A percentile compares a stretch with the other conserved stretches of the same genome.
phyloP scores from a whole-genome alignment of 441 rosid species.

The Hura crepitans region DNA sequence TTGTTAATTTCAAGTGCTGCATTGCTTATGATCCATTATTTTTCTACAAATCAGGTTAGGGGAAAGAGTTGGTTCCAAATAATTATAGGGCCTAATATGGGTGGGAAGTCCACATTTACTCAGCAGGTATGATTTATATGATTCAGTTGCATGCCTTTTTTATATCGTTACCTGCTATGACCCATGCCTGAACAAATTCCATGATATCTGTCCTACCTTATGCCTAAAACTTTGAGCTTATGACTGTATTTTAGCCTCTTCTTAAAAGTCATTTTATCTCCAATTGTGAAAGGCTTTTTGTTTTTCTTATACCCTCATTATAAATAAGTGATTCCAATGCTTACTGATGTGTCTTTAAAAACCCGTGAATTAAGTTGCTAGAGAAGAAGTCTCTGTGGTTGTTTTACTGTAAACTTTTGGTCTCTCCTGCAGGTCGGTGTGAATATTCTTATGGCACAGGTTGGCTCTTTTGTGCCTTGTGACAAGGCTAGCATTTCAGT shows the following conservation, averaged over 20 bases:
- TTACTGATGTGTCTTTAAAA: too few relatives aligned
- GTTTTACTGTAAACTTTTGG: constrained; percentile 12
- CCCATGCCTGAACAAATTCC: background rate
- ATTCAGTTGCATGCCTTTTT: constrained; percentile 15
- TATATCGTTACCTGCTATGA: too few relatives aligned
- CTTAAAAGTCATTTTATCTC: too few relatives aligned
- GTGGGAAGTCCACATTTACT: constrained; percentile 96
- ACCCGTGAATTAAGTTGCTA: too few relatives aligned
- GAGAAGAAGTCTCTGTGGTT: background rate
- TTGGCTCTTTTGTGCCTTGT: constrained; percentile 96
- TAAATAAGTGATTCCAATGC: constrained; percentile 3
- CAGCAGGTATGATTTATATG: constrained; percentile 60
- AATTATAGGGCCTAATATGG: constrained; percentile 99
- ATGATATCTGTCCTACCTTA: constrained; percentile 2
- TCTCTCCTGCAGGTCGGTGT: constrained; percentile 70
- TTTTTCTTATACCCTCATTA: too few relatives aligned
- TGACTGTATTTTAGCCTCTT: too few relatives aligned
- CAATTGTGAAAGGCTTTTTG: too few relatives aligned
- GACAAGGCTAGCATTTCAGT: constrained; percentile 83
- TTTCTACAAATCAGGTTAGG: constrained; percentile 60
- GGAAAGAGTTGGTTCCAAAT: constrained; percentile 97
- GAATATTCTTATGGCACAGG: constrained; percentile 95
- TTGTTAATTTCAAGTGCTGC: constrained; percentile 25
- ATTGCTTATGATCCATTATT: constrained; percentile 23
- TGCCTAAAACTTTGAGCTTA: constrained; percentile 12